These are phyloP conservation scores for Phialophora macrospora DNA, from an alignment of 2,329 filamentous ascomycete species.

Conservation along the genomic window DNA sequence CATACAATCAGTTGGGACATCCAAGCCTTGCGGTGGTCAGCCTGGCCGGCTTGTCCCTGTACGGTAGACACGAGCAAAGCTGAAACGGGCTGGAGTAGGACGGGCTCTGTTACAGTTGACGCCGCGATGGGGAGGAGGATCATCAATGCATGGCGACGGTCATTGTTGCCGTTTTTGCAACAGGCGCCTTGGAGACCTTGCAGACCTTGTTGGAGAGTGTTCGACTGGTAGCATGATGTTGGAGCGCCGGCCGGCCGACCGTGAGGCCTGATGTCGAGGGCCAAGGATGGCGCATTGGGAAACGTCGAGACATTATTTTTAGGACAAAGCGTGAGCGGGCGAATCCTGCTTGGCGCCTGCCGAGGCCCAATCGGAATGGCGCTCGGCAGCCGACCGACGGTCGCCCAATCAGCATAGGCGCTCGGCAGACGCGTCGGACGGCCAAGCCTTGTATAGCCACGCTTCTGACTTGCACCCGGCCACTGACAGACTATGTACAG, in stretches of 20 bases:
- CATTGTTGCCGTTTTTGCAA: constrained; percentile 21
- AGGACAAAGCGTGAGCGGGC: constrained; percentile 1
- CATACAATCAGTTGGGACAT: constrained; percentile 5
- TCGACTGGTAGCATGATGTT: background rate
- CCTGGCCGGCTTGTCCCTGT: constrained; percentile 11
- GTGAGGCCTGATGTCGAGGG: constrained; percentile 9
- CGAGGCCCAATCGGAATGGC: constrained; percentile 23
- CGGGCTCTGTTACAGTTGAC: constrained; percentile 23
- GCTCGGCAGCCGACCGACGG: constrained; percentile 23
- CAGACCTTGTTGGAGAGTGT: background rate
- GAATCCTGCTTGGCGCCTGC: constrained; percentile 20
- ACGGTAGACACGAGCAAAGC: constrained; percentile 11
- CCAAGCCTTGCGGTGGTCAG: constrained; percentile 25
- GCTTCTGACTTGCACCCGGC: constrained; percentile 8
- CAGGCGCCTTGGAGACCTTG: constrained; percentile 6
- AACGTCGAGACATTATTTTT: constrained; percentile 12
- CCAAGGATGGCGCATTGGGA: background rate
- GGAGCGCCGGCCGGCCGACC: constrained; percentile 7
- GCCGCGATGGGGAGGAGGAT: constrained; percentile 15
- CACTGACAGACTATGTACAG: constrained; percentile 4
- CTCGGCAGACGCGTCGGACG: background rate
- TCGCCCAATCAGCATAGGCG: constrained; percentile 18
- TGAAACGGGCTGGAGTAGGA: constrained; percentile 27
- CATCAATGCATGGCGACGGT: constrained; percentile 9
- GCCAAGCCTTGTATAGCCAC: constrained; percentile 25